Evolutionary conservation across 495 filamentous ascomycete species (phyloP).

Genomic region (Xylaria bambusicola): DNA sequence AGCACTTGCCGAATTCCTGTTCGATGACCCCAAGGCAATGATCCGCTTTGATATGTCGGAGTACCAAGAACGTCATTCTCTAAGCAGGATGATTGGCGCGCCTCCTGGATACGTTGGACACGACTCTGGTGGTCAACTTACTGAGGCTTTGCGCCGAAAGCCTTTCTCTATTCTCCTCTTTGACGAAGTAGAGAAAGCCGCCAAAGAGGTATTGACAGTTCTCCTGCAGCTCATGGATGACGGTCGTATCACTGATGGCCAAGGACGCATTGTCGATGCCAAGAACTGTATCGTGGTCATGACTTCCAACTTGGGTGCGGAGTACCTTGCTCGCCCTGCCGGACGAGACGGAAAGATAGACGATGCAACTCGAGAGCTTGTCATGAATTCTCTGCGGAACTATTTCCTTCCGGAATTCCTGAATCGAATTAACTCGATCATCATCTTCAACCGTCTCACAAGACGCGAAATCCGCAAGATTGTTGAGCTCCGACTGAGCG

Average conservation of each 20-base stretch:
- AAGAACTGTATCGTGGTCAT: conserved; percentile 99
- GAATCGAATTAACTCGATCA: conserved; percentile 90
- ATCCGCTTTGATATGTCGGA: conserved; percentile 99
- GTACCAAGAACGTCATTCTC: conserved; percentile 95
- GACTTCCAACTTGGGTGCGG: conserved; percentile 95
- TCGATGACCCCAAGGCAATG: conserved; percentile 97
- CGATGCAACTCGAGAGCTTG: conserved; percentile 79
- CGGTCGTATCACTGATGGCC: conserved; percentile 96
- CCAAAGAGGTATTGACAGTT: conserved; percentile 95
- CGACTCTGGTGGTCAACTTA: conserved; percentile 93
- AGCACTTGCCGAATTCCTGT: conserved; percentile 94
- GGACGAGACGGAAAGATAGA: conserved; percentile 83
- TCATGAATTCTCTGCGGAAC: conserved; percentile 83
- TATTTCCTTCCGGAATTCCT: conserved; percentile 99
- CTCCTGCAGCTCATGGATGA: conserved; percentile 98
- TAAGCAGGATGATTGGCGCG: conserved; percentile 96
- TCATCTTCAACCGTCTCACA: conserved; percentile 98
- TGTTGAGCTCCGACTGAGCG: conserved; percentile 83
- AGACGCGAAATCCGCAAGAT: conserved; percentile 88
- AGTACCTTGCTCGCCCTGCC: conserved; percentile 80
- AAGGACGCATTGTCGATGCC: conserved; percentile 91
- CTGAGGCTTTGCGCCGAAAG: conserved; percentile 85
- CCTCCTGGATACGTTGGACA: conserved; percentile 97
- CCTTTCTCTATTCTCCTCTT: conserved; percentile 98
- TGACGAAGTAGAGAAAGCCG: conserved; percentile 97